Base-by-base conservation (phyloP, 2,329 filamentous ascomycete genomes). In the Sclerotinia subarctica region DNA sequence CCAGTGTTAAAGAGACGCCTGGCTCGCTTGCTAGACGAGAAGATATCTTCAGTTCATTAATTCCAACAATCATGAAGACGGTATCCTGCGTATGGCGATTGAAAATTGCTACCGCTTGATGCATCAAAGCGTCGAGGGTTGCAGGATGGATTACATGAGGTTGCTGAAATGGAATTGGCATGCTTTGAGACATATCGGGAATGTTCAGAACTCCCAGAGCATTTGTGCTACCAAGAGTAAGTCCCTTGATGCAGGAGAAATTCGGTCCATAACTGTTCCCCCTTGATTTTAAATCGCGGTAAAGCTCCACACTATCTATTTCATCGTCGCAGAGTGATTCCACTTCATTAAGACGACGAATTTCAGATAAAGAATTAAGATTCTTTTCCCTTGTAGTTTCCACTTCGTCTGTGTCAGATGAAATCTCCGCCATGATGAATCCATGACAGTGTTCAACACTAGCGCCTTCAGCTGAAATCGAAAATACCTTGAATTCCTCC, bases 71-170 rank as follows among this genome's bases (percentile, higher is more conserved):
- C 38, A 42, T 42, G 38, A 42, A 42, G 38, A 42, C 38, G 13
- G 38, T 42, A 15, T 42, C 38, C 4, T 42, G 38, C 2, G 38
- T 15, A 15, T 42, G 38, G 38, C 38, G 38, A 42, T 42, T 42
- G 38, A 42, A 42, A 13, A 42, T 42, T 42, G 38, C 38, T 42
- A 42, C 38, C 13, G 38, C 38, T 42, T 42, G 38, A n/a, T 63
- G 59, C 13, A 63, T 19, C 6, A 47, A 13, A 35, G 24, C 44
- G 29, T 88, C 86, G 17, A 88, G 77, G 0, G 85, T 86, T 5
- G 83, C 81, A 0, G 86, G 85, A 70, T 88, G 86, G 24, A 88
- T 80, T 5, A 86, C 67, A 70, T 86, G 83, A 4, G 81, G 78
- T 69, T 70, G 67, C 42, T 76, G 68, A 68, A 73, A 77, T 2